Evolutionary conservation across 805 yeast species (phyloP).

Genomic region (Metschnikowia rubicola): DNA sequence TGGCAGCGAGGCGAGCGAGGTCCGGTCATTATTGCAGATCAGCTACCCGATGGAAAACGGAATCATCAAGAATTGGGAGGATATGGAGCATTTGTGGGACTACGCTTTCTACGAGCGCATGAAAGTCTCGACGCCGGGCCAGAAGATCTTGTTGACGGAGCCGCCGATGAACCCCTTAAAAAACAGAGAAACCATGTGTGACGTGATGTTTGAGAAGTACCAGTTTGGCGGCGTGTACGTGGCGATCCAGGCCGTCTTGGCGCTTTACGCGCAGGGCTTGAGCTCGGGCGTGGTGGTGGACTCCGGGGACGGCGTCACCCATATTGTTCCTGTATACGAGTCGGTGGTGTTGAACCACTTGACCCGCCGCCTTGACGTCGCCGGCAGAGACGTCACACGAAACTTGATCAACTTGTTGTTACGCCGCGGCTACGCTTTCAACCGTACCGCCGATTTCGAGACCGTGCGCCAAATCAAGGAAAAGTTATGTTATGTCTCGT

Average conservation of each 20-base stretch:
- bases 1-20: conserved; percentile 91
- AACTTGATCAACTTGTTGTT: conserved; percentile 85
- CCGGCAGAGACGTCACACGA: conserved; percentile 98
- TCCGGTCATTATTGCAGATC: conserved; percentile 83
- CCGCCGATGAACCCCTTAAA: conserved; percentile 97
- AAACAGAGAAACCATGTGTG: conserved; percentile 88
- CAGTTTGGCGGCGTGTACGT: conserved; percentile 90
- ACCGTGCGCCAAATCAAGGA: conserved; percentile 98
- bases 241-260: conserved; percentile 97
- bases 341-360: conserved; percentile 93
- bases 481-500: conserved; percentile 90
- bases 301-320: conserved; percentile 98
- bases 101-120: conserved; percentile 91
- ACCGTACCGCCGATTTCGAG: conserved; percentile 97
- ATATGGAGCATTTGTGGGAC: conserved; percentile 98
- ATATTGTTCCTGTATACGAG: conserved; percentile 96
- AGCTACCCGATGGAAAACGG: conserved; percentile 99
- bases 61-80: conserved; percentile 93
- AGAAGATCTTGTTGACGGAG: conserved; percentile 85
- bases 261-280: conserved; percentile 94
- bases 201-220: conserved; percentile 88
- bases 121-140: conserved; percentile 70
- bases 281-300: conserved; percentile 97
- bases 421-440: conserved; percentile 96
- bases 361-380: conserved; percentile 90